Evolutionary conservation across 2,329 filamentous ascomycete genomes (phyloP), one percentile per base, ranked within the genome.

Genomic region (Alternaria rosae): DNA sequence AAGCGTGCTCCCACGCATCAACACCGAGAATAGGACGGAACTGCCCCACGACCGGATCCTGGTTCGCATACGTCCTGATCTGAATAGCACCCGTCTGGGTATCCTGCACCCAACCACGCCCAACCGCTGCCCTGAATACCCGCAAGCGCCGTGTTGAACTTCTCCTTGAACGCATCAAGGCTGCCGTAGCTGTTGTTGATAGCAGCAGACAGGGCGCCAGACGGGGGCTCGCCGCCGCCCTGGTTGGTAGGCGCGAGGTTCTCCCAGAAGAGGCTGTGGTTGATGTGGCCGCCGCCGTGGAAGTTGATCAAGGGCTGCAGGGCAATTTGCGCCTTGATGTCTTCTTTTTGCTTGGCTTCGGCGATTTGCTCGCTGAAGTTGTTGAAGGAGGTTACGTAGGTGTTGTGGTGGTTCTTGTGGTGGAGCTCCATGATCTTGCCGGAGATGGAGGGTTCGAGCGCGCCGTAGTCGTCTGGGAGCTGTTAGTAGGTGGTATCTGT

Each of bases 391-490:
- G 89, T 95, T 73, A 97, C 92, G 80, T 97, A 97, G 76, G 93
- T 94, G 82, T 94, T 89, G 85, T 97, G 94, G 86, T 97, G 93
- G 83, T 93, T 94, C 83, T 88, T 90, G 88, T 97, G 92, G 86
- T 97, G 94, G 47, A 97, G 88, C 84, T 97, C 92, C 94, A 97
- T 97, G 85, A 97, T 97, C 83, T 95, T 89, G 80, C 91, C 91
- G 51, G 91, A 94, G 84, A 97, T 87, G 78, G 86, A 81, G 70
- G 87, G 88, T 84, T 99, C 95, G 74, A 99, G 93, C 54, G 94
- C 95, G 78, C 91, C 92, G 82, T 97, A 99, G 86, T 97, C 95
- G 80, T 98, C 94, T 97, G 70, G 0, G 2, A 2, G 1, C 0
- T 9, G 56, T 72, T 53, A 69, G 66, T 28, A 32, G 2, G n/a